These are phyloP conservation scores for Phytophthora hibernalis DNA, from an alignment of 352 stramenopile species.

Conservation along the genomic window DNA sequence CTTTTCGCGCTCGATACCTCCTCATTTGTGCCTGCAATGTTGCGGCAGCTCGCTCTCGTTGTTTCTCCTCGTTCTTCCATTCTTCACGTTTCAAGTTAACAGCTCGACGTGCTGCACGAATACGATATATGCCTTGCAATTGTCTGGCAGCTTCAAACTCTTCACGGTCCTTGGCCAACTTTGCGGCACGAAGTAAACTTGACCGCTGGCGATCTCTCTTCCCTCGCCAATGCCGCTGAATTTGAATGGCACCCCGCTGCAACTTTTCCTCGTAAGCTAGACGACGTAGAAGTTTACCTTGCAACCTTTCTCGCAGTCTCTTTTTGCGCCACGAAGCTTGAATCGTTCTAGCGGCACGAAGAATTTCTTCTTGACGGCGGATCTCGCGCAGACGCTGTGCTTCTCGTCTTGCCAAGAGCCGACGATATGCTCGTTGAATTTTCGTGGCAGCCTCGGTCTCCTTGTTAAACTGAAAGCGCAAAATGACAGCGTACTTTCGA, in stretches of 20 bases:
- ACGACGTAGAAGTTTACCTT: conserved; percentile 24
- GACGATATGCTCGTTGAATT: conserved; percentile 60
- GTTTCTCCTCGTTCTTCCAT: conserved; percentile 32
- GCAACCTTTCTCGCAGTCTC: conserved; percentile 42
- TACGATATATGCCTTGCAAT: conserved; percentile 67
- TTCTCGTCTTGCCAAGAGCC: conserved; percentile 22
- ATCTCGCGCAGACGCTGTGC: conserved; percentile 24
- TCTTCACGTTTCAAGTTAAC: conserved; percentile 47
- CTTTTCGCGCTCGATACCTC: conserved; percentile 44
- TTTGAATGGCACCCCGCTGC: conserved; percentile 44
- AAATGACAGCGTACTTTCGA: conserved; percentile 52
- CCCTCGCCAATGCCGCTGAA: conserved; percentile 84
- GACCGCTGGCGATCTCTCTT: conserved; percentile 46
- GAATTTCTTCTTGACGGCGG: conserved; percentile 20
- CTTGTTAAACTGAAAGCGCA: conserved; percentile 55
- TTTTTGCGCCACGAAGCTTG: conserved; percentile 59
- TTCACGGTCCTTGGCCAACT: conserved; percentile 38
- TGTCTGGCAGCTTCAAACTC: conserved; percentile 58
- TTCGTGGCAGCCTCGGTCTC: conserved; percentile 62
- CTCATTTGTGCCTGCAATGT: conserved; percentile 53
- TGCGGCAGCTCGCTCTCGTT: conserved; percentile 52
- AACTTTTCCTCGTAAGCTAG: conserved; percentile 33
- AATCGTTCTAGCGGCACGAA: conserved; percentile 43
- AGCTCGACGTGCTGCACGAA: conserved; percentile 51
- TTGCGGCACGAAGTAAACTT: conserved; percentile 37